These are phyloP conservation scores for Suillus discolor DNA, from an alignment of 768 basidiomycete genomes.

Conservation along the genomic window DNA sequence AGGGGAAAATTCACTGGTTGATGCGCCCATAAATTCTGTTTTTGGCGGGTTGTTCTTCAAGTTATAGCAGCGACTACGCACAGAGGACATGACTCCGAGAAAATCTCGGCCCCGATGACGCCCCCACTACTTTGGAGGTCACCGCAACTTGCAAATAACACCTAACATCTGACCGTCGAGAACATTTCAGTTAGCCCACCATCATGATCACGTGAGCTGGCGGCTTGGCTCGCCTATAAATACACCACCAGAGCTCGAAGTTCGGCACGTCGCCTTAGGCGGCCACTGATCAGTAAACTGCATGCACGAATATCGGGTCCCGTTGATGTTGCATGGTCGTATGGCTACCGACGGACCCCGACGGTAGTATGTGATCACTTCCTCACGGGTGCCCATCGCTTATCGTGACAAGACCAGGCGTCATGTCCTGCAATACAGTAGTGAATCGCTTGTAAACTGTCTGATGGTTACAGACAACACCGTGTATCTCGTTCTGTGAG, in stretches of 20 bases:
- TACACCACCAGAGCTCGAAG: background rate
- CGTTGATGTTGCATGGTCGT: background rate
- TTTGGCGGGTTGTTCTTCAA: background rate
- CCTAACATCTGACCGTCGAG: background rate
- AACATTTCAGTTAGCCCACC: background rate
- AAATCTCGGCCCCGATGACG: background rate
- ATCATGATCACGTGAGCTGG: background rate
- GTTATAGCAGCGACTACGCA: background rate
- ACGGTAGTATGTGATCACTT: background rate
- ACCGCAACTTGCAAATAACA: background rate
- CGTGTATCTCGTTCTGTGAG: background rate
- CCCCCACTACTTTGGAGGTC: background rate
- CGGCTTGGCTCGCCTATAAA: background rate
- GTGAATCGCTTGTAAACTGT: background rate
- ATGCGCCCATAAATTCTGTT: background rate
- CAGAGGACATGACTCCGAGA: background rate
- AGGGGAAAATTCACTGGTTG: background rate
- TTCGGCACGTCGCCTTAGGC: background rate
- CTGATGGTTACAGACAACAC: background rate
- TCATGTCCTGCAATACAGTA: background rate
- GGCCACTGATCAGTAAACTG: background rate
- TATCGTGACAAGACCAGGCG: background rate
- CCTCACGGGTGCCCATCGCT: background rate
- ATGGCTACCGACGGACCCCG: background rate
- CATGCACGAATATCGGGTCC: background rate